A percentile compares a stretch with the other conserved stretches of the same genome.
phyloP scores from a whole-genome alignment of 257 asterid genomes.

The Solanum infundibuliforme region DNA sequence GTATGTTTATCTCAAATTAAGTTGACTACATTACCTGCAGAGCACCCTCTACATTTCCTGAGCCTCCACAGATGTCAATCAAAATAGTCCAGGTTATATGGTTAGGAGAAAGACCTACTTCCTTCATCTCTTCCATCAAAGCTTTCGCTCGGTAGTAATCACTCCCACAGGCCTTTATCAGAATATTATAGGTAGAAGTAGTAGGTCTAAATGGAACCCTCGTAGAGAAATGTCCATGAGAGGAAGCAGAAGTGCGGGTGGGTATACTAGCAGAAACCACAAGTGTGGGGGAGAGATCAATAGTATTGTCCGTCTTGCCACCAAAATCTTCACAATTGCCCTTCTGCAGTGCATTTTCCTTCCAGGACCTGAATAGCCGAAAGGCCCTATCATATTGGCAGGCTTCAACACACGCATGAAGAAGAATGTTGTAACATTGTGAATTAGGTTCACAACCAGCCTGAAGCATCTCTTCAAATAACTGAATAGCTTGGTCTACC shows the following conservation, averaged over 20 bases:
- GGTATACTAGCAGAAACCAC: slow-evolving; percentile 1
- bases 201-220: slow-evolving; percentile 68
- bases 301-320: slow-evolving; percentile 4
- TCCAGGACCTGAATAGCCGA: slow-evolving; percentile 78
- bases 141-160: slow-evolving; percentile 72
- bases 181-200: slow-evolving; percentile 69
- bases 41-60: slow-evolving; percentile 52
- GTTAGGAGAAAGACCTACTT: slow-evolving; percentile 67
- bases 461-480: slow-evolving; percentile 83
- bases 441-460: slow-evolving; percentile 72
- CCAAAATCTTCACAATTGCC: slow-evolving; percentile 11
- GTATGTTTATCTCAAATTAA: not conserved
- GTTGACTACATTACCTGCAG: slow-evolving; percentile 39
- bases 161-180: slow-evolving; percentile 93
- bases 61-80: slow-evolving; percentile 65
- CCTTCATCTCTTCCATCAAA: slow-evolving; percentile 88
- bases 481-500: slow-evolving; percentile 56
- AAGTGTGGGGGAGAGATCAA: slow-evolving; percentile 3
- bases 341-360: slow-evolving; percentile 38
- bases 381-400: slow-evolving; percentile 91
- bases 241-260: slow-evolving; percentile 5
- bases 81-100: slow-evolving; percentile 85
- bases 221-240: slow-evolving; percentile 22
- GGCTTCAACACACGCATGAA: slow-evolving; percentile 88
- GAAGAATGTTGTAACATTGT: slow-evolving; percentile 76